A percentile compares a stretch with the other conserved stretches of the same genome.
phyloP scores from a whole-genome alignment of 179 eudicot genomes.

The Drosera spatulata region DNA sequence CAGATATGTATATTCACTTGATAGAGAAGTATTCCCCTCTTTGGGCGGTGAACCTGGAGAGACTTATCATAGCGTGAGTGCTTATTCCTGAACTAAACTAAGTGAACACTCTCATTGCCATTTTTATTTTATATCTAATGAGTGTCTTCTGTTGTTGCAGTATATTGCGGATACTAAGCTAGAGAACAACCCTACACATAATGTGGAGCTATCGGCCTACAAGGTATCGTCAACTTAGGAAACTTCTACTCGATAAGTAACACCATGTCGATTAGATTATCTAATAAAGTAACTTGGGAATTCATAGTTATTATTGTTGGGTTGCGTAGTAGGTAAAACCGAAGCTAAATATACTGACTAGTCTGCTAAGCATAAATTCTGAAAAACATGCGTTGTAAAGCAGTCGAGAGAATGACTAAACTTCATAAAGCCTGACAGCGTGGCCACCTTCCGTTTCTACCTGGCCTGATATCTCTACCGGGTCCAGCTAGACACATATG shows the following conservation, averaged over 20 bases:
- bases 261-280: too few species aligned
- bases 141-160: conserved; percentile 23
- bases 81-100: not conserved
- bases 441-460: too few species aligned
- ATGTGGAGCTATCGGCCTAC: conserved; percentile 59
- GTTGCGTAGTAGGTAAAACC: too few species aligned
- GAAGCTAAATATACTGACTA: too few species aligned
- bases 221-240: conserved; percentile 40
- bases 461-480: too few species aligned
- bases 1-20: conserved; percentile 68
- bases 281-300: too few species aligned
- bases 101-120: not conserved
- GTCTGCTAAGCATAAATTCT: too few species aligned
- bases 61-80: conserved; percentile 80
- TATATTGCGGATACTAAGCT: conserved; percentile 74
- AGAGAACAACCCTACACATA: conserved; percentile 86
- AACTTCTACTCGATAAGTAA: not conserved
- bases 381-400: too few species aligned
- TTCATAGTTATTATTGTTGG: too few species aligned
- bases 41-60: conserved; percentile 75
- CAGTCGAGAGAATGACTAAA: too few species aligned
- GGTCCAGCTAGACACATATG: too few species aligned
- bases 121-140: conserved; percentile 1
- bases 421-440: too few species aligned
- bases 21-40: conserved; percentile 78